These are phyloP conservation scores for Nakazawaea siamensis DNA, from an alignment of 805 yeast species.

Conservation along the genomic window DNA sequence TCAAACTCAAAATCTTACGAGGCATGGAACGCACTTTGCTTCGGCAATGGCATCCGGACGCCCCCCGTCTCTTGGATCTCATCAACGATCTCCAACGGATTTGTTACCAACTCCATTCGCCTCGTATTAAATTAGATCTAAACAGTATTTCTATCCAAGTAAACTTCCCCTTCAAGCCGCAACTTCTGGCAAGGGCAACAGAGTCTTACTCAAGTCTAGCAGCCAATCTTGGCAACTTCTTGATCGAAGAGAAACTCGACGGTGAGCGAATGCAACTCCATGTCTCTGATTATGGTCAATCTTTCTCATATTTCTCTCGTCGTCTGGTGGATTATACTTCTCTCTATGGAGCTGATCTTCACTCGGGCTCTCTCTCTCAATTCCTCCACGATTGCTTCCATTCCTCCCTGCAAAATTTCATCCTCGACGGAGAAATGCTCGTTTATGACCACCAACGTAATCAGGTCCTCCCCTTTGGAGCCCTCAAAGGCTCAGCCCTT, in stretches of 20 bases:
- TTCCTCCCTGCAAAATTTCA: slow-evolving; percentile 23
- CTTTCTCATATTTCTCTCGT: slow-evolving; percentile 50
- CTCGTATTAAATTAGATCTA: slow-evolving; percentile 31
- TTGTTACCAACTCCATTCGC: slow-evolving; percentile 49
- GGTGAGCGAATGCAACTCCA: slow-evolving; percentile 88
- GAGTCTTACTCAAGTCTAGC: slow-evolving; percentile 33
- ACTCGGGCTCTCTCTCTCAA: slow-evolving; percentile 26
- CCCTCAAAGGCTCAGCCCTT: slow-evolving; percentile 65
- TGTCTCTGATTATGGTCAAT: slow-evolving; percentile 30
- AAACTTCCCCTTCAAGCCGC: slow-evolving; percentile 64
- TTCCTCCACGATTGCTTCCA: slow-evolving; percentile 25
- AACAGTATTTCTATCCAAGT: slow-evolving; percentile 33
- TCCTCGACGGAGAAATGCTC: slow-evolving; percentile 91
- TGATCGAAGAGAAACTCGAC: slow-evolving; percentile 86
- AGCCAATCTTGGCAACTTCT: no score
- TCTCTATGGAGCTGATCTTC: slow-evolving; percentile 50
- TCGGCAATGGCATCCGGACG: slow-evolving; percentile 72
- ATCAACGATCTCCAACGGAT: slow-evolving; percentile 57
- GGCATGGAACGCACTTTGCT: slow-evolving; percentile 54
- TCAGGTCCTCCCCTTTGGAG: slow-evolving; percentile 69
- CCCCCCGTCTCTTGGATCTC: slow-evolving; percentile 51
- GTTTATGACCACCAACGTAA: slow-evolving; percentile 62
- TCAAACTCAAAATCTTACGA: slow-evolving; percentile 53
- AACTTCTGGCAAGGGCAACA: slow-evolving; percentile 52
- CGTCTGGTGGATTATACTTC: slow-evolving; percentile 66